Evolutionary conservation across 169 alveolate species (phyloP).

Genomic region (Cyclospora cayetanensis): DNA sequence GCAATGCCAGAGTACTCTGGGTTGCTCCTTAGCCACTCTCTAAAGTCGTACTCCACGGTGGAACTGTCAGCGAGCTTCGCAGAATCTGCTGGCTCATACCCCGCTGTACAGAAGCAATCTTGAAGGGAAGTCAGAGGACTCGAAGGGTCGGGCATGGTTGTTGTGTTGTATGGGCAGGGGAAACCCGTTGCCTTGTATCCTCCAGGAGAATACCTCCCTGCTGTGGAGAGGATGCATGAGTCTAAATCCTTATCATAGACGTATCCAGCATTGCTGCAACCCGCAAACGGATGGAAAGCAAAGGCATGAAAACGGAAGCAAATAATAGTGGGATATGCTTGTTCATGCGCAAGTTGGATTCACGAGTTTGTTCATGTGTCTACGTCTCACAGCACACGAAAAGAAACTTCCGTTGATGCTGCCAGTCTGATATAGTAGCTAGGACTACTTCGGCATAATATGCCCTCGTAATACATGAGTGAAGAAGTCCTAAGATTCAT

Average conservation of each 20-base stretch:
- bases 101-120: constrained; percentile 4
- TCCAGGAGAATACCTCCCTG: constrained; percentile 40
- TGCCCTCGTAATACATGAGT: too few relatives aligned
- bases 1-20: background rate
- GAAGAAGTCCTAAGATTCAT: too few relatives aligned
- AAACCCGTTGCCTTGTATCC: constrained; percentile 17
- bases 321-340: too few relatives aligned
- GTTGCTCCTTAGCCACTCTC: constrained; percentile 31
- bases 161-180: constrained; percentile 44
- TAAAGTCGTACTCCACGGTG: background rate
- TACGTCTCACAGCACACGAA: too few relatives aligned
- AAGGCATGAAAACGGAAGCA: too few relatives aligned
- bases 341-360: too few relatives aligned
- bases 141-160: background rate
- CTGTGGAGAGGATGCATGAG: background rate
- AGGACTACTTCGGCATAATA: too few relatives aligned
- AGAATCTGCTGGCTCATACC: constrained; percentile 47
- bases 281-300: too few relatives aligned
- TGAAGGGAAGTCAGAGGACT: background rate
- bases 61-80: background rate
- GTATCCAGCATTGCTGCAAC: constrained; percentile 33
- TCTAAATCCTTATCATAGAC: background rate
- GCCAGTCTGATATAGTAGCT: too few relatives aligned
- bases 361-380: too few relatives aligned
- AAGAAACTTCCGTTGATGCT: too few relatives aligned